phyloP scores from a whole-genome alignment of 192 early-diverging fungal species.

The Neocallimastix lanati region DNA sequence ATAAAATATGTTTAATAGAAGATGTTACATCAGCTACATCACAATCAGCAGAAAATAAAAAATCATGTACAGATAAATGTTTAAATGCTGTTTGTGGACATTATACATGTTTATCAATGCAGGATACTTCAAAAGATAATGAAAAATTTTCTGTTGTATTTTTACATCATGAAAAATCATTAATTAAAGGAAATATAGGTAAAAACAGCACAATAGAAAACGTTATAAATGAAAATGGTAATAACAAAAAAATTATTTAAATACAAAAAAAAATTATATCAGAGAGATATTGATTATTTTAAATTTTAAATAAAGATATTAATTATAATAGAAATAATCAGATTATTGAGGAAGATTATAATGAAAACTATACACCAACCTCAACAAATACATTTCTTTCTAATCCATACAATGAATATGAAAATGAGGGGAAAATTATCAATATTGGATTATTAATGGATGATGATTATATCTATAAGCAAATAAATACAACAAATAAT shows the following conservation, averaged over 20 bases:
- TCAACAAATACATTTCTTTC: no score
- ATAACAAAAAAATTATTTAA: not conserved
- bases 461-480: not conserved
- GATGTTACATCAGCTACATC: not conserved
- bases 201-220: no score
- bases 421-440: not conserved
- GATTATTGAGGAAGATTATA: not conserved
- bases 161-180: not conserved
- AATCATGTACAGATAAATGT: not conserved
- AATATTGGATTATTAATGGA: not conserved
- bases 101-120: not conserved
- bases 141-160: not conserved
- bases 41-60: not conserved
- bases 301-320: not conserved
- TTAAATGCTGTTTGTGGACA: not conserved
- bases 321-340: not conserved
- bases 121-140: not conserved
- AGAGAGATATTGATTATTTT: not conserved
- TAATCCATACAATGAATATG: not conserved
- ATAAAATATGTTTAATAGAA: not conserved
- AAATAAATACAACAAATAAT: not conserved
- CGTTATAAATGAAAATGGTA: not conserved
- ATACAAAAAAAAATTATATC: not conserved
- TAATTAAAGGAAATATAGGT: not conserved
- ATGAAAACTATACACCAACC: not conserved